Percentiles rank a stretch among this genome's conserved stretches.
These are phyloP conservation scores for Apiotrichum sp. DNA, from an alignment of 1,284 basidiomycete genomes.

Conservation along the genomic window DNA sequence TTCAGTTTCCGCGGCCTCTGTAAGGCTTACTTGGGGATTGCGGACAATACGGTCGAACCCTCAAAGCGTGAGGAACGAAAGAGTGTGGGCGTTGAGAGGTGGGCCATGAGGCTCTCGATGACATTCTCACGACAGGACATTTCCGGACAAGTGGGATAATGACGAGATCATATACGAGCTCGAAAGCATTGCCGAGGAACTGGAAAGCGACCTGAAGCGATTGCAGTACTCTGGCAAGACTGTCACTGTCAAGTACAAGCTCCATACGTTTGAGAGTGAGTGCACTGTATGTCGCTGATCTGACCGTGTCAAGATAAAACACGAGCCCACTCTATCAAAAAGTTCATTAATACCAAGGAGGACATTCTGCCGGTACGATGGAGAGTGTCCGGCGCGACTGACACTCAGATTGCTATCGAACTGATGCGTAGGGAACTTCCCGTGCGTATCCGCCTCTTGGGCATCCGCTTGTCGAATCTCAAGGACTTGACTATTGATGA, in stretches of 20 bases:
- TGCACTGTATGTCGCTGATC: constrained; percentile 10
- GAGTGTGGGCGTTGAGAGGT: constrained; percentile 85
- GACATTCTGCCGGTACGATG: constrained; percentile 62
- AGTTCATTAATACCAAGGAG: constrained; percentile 67
- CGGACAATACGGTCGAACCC: constrained; percentile 71
- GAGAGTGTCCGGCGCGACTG: neutral
- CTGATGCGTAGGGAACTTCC: constrained; percentile 74
- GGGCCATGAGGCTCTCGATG: constrained; percentile 8
- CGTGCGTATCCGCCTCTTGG: constrained; percentile 68
- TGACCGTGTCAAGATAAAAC: constrained; percentile 58
- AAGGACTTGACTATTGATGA: constrained; percentile 58
- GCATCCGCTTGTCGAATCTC: constrained; percentile 73
- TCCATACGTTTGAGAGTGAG: constrained; percentile 45
- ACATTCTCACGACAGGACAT: constrained; percentile 56
- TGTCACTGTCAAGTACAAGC: constrained; percentile 47
- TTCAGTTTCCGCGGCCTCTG: constrained; percentile 70
- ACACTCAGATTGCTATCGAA: constrained; percentile 64
- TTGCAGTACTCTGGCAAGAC: constrained; percentile 47
- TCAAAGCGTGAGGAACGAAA: constrained; percentile 71
- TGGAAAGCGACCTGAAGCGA: constrained; percentile 67
- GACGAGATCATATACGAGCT: constrained; percentile 66
- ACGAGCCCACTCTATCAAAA: constrained; percentile 67
- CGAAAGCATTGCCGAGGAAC: constrained; percentile 67
- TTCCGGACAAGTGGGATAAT: constrained; percentile 60
- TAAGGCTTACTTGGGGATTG: constrained; percentile 71